phyloP scores from a whole-genome alignment of 2,329 filamentous ascomycete species.

The Pyrenochaeta sp. region DNA sequence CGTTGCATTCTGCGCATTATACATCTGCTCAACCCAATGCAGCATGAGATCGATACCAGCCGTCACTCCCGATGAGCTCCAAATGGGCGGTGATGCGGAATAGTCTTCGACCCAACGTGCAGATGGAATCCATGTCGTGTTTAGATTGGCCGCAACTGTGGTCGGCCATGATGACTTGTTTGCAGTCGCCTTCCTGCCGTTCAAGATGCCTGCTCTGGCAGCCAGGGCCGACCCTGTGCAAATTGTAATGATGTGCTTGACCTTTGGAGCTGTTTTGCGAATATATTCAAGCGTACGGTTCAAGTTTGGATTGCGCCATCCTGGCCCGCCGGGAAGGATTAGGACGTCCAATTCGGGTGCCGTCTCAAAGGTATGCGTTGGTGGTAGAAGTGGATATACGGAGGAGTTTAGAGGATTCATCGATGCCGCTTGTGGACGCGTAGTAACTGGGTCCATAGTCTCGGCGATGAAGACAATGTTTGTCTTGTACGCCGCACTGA shows the following conservation, averaged over 20 bases:
- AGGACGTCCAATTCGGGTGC: conserved; percentile 67
- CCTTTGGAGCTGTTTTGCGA: conserved; percentile 54
- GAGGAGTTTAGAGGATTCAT: conserved; percentile 37
- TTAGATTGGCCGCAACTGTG: conserved; percentile 56
- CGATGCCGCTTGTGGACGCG: conserved; percentile 17
- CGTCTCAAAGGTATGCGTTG: conserved; percentile 63
- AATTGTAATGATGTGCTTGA: conserved; percentile 68
- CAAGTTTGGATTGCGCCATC: conserved; percentile 47
- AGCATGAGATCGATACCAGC: conserved; percentile 69
- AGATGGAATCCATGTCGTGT: conserved; percentile 66
- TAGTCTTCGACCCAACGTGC: conserved; percentile 72
- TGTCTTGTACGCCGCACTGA: conserved; percentile 32
- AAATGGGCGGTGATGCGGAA: conserved; percentile 58
- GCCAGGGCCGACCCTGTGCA: conserved; percentile 70
- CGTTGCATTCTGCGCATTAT: conserved; percentile 62
- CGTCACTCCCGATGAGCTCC: conserved; percentile 69
- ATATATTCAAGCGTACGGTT: conserved; percentile 58
- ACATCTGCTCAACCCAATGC: conserved; percentile 62
- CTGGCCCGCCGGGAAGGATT: conserved; percentile 70
- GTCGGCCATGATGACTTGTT: conserved; percentile 55
- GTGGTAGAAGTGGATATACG: conserved; percentile 49
- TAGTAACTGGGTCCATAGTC: conserved; percentile 42
- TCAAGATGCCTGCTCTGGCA: conserved; percentile 66
- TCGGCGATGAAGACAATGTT: conserved; percentile 29
- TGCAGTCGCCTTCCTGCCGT: conserved; percentile 56